Conservation (phyloP, 208 protist species). For the Crithidia sp. region DNA sequence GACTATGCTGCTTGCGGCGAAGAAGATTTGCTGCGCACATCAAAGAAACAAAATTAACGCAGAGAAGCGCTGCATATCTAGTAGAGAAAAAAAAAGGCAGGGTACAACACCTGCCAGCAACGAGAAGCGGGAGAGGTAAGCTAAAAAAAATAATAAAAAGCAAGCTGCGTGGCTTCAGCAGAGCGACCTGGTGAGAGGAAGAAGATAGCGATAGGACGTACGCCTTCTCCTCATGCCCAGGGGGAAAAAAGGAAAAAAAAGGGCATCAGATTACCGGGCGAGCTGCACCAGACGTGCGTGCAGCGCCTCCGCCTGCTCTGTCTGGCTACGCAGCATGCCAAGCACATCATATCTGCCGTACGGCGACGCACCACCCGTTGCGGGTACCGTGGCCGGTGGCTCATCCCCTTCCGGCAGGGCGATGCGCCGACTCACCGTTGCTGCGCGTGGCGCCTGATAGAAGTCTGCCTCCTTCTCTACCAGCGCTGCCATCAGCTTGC, state of each 20-base stretch:
- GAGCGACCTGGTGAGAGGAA: too few species aligned
- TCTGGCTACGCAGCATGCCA: slow-evolving; percentile 58
- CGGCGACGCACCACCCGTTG: not conserved
- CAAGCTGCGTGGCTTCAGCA: too few species aligned
- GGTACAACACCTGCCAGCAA: too few species aligned
- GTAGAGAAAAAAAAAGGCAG: too few species aligned
- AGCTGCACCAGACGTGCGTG: slow-evolving; percentile 70
- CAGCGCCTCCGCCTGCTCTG: slow-evolving; percentile 63
- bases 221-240: not conserved
- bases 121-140: too few species aligned
- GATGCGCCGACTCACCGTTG: not conserved
- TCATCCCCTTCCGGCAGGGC: slow-evolving; percentile 8
- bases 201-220: too few species aligned
- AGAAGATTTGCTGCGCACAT: too few species aligned
- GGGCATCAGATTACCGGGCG: slow-evolving; percentile 19
- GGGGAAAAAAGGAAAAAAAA: slow-evolving; percentile 7
- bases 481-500: slow-evolving; percentile 61
- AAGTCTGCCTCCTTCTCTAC: slow-evolving; percentile 52
- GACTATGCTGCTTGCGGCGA: too few species aligned
- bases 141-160: too few species aligned
- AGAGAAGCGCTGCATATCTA: too few species aligned
- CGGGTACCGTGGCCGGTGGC: slow-evolving; percentile 9
- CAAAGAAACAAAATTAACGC: too few species aligned
- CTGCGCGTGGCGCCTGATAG: slow-evolving; percentile 4
- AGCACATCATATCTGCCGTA: slow-evolving; percentile 56